Percentiles rank a stretch among this genome's conserved stretches.
Evolutionary conservation across 441 rosid species (phyloP).

Genomic region (Melastoma candidum): DNA sequence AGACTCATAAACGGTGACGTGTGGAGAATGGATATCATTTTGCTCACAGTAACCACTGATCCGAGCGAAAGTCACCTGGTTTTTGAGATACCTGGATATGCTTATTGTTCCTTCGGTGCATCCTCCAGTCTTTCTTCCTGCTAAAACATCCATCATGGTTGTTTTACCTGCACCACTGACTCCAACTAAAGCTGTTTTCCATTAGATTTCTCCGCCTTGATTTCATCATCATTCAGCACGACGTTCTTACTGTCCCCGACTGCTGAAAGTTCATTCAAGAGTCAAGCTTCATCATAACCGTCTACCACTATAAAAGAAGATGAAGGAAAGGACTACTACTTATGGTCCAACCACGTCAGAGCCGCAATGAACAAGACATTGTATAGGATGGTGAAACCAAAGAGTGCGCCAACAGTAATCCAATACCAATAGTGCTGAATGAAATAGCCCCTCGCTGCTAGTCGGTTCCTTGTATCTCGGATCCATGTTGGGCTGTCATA

Average conservation of each 20-base stretch:
- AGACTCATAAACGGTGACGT: neutral
- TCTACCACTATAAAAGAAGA: neutral
- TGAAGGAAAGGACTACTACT: slow-evolving; percentile 18
- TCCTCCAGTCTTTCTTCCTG: slow-evolving; percentile 8
- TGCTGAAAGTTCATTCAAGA: slow-evolving; percentile 33
- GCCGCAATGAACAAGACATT: slow-evolving; percentile 58
- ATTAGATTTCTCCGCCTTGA: slow-evolving; percentile 19
- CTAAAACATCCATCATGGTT: slow-evolving; percentile 9
- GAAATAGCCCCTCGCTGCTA: slow-evolving; percentile 48
- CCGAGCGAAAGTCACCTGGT: slow-evolving; percentile 3
- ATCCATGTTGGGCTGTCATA: slow-evolving; percentile 40
- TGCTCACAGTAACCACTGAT: neutral
- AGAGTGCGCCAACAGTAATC: slow-evolving; percentile 67
- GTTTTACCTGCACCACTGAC: slow-evolving; percentile 9
- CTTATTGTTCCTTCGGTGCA: slow-evolving; percentile 3
- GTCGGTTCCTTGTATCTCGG: slow-evolving; percentile 34
- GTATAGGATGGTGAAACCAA: slow-evolving; percentile 64
- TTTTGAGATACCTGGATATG: slow-evolving; percentile 3
- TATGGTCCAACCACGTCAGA: slow-evolving; percentile 61
- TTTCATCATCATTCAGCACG: slow-evolving; percentile 30
- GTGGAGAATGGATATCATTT: too few species aligned
- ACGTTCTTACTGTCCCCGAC: slow-evolving; percentile 42
- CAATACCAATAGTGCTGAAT: slow-evolving; percentile 65
- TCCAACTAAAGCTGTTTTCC: slow-evolving; percentile 10
- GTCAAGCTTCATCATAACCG: slow-evolving; percentile 7